These are phyloP conservation scores for Prunella vulgaris DNA, from an alignment of 257 asterid species.

Conservation along the genomic window DNA sequence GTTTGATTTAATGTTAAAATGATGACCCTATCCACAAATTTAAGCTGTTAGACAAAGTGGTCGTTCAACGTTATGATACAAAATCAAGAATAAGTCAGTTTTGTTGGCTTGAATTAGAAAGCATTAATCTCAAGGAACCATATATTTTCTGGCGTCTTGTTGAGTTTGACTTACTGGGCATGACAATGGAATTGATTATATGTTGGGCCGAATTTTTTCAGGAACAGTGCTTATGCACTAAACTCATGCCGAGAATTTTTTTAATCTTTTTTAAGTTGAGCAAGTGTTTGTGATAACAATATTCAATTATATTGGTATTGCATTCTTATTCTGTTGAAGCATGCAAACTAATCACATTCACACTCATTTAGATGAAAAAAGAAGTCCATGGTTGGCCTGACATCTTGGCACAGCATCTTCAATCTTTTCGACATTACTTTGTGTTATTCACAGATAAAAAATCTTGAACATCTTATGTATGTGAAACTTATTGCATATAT, in stretches of 20 bases:
- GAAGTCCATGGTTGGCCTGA: conserved; percentile 3
- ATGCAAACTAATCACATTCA: not conserved
- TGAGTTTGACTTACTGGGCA: not conserved
- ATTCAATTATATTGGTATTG: not conserved
- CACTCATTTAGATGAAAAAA: not conserved
- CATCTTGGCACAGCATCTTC: not conserved
- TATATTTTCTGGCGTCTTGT: not conserved
- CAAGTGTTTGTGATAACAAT: not conserved
- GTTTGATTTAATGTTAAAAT: not conserved
- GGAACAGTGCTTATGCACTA: not conserved
- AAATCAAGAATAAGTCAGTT: not conserved
- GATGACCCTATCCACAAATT: not conserved
- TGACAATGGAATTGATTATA: not conserved
- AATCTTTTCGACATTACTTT: not conserved
- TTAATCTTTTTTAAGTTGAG: not conserved
- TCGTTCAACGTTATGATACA: not conserved
- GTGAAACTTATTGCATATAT: not conserved
- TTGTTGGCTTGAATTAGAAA: not conserved
- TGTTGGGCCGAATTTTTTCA: not conserved
- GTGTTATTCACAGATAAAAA: not conserved
- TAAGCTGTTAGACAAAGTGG: not conserved
- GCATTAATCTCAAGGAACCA: not conserved
- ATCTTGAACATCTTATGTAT: not conserved
- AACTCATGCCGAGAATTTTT: not conserved
- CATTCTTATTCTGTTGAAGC: conserved; percentile 5